Percentiles rank a stretch among this genome's conserved stretches.
These are phyloP conservation scores for Bolboschoenoplectus hybrid DNA, from an alignment of 202 grass and related monocot species.

Conservation along the genomic window DNA sequence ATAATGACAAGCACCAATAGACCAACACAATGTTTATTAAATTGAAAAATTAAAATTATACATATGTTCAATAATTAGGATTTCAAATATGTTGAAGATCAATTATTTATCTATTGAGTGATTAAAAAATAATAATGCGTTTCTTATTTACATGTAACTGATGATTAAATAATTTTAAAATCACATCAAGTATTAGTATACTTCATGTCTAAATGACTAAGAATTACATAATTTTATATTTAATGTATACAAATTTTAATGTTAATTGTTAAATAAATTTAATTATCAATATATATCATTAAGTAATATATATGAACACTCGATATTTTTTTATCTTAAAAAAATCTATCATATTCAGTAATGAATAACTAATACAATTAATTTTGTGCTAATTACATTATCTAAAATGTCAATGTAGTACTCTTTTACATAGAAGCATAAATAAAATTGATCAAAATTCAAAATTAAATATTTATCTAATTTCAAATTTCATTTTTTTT, in stretches of 20 bases:
- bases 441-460: background rate
- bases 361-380: no score
- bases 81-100: background rate
- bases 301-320: no score
- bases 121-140: background rate
- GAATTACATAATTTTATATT: no score
- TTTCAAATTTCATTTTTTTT: background rate
- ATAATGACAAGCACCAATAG: background rate
- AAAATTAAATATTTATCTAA: background rate
- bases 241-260: no score
- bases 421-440: background rate
- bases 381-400: no score
- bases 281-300: no score
- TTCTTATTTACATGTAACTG: background rate
- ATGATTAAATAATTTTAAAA: background rate
- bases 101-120: background rate
- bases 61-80: no score
- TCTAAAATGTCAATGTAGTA: background rate
- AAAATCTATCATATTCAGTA: no score
- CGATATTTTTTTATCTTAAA: no score
- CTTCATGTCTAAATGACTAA: no score
- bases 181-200: no score
- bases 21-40: background rate
- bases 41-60: background rate
- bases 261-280: no score